Conservation (phyloP, 257 asterid species). For the Solanum appendiculatum region DNA sequence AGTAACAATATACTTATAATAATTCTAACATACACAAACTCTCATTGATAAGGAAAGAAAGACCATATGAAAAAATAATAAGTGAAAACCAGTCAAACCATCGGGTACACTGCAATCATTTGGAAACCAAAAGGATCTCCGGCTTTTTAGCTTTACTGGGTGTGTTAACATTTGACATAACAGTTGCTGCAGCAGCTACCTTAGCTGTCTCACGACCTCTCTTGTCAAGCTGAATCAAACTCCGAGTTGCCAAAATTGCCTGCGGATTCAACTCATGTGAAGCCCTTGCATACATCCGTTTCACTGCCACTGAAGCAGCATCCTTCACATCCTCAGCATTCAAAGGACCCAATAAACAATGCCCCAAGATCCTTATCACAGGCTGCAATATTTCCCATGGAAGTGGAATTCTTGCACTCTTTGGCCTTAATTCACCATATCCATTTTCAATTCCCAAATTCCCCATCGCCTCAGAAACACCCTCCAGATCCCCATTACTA, state of each 20-base stretch:
- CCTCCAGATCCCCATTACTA: conserved; percentile 22
- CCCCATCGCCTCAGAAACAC: conserved; percentile 17
- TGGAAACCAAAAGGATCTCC: conserved; percentile 86
- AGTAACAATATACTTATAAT: background rate
- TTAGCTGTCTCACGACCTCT: conserved; percentile 62
- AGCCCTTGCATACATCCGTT: conserved; percentile 82
- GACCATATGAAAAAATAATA: background rate
- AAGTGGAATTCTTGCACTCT: conserved; percentile 66
- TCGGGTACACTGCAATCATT: conserved; percentile 18
- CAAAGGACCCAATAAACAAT: conserved; percentile 88
- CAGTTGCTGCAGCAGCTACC: conserved; percentile 29
- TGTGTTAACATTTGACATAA: conserved; percentile 65
- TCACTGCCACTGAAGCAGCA: conserved; percentile 67
- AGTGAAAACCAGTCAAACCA: conserved; percentile 1
- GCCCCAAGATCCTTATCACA: conserved; percentile 76
- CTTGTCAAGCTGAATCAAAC: conserved; percentile 78
- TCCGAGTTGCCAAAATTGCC: conserved; percentile 84
- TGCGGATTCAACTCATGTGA: conserved; percentile 84
- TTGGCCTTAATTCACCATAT: conserved; percentile 10
- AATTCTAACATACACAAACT: background rate
- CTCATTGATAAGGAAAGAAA: background rate
- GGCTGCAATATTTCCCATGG: conserved; percentile 97
- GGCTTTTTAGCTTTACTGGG: conserved; percentile 97
- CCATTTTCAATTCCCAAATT: conserved; percentile 14
- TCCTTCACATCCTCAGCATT: conserved; percentile 63